Evolutionary conservation across 169 alveolate genomes (phyloP).

Genomic region (Eimeria praecox): DNA sequence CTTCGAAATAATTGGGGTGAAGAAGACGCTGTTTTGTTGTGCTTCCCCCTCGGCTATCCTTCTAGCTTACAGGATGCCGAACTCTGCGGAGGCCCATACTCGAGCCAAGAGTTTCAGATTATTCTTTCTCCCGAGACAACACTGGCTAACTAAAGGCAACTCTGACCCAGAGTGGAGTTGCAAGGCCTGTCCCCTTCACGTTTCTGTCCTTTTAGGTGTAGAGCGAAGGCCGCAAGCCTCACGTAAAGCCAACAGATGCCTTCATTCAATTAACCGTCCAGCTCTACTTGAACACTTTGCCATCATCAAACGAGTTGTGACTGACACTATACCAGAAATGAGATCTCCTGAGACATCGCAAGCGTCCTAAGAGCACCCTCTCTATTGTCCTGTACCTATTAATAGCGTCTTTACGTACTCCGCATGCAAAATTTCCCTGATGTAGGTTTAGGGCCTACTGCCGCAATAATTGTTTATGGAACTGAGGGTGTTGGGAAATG

Average conservation of each 20-base stretch:
- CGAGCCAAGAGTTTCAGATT: not conserved
- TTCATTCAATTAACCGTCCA: not conserved
- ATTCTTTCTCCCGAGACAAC: not conserved
- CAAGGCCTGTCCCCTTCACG: not conserved
- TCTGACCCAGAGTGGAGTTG: not conserved
- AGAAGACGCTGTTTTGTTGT: not conserved
- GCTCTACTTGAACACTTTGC: not conserved
- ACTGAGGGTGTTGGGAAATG: not conserved
- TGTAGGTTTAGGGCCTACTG: not conserved
- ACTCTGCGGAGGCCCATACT: not conserved
- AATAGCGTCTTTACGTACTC: not conserved
- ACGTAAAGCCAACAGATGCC: not conserved
- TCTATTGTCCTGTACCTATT: not conserved
- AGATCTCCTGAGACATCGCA: slow-evolving; percentile 27
- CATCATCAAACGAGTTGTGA: slow-evolving; percentile 10
- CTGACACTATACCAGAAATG: slow-evolving; percentile 29
- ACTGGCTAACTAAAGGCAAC: not conserved
- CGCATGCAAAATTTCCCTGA: not conserved
- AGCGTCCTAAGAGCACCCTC: not conserved
- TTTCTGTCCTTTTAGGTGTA: not conserved
- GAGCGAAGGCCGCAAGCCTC: not conserved
- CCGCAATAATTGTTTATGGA: not conserved
- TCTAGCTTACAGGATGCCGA: not conserved
- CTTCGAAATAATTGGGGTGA: not conserved
- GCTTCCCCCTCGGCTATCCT: not conserved